A percentile compares a stretch with the other conserved stretches of the same genome.
These are phyloP conservation scores for Heliophila coronopifolia DNA, from an alignment of 441 rosid species.

Conservation along the genomic window DNA sequence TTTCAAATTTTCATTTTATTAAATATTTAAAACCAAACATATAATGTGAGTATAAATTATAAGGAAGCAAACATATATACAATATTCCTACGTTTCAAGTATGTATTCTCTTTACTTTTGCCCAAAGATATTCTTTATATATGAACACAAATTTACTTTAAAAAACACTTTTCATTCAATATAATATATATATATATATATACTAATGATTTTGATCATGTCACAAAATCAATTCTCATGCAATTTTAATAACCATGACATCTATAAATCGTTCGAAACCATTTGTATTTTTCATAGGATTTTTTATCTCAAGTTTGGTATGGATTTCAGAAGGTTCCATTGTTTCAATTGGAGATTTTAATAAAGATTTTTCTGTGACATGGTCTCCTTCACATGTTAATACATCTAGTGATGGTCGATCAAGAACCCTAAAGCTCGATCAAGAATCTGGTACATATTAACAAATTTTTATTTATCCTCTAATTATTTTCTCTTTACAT, in stretches of 20 bases:
- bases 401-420: constrained; percentile 55
- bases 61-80: constrained; percentile 11
- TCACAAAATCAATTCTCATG: neutral
- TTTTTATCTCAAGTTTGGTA: constrained; percentile 24
- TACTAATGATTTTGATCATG: neutral
- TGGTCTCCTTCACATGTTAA: constrained; percentile 76
- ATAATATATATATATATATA: constrained; percentile 31
- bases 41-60: neutral
- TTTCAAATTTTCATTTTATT: too few relatives aligned
- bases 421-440: constrained; percentile 65
- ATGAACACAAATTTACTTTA: constrained; percentile 22
- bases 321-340: constrained; percentile 40
- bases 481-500: too few relatives aligned
- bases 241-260: neutral
- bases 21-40: neutral
- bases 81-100: constrained; percentile 12
- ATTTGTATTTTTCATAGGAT: constrained; percentile 21
- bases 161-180: constrained; percentile 30
- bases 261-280: constrained; percentile 23
- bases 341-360: constrained; percentile 58
- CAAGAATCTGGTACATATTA: constrained; percentile 57
- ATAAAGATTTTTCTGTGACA: constrained; percentile 54
- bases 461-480: neutral
- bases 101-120: constrained; percentile 47
- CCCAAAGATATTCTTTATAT: constrained; percentile 48